Evolutionary conservation across 2,329 filamentous ascomycete genomes (phyloP).

Genomic region (Sclerotinia glacialis): DNA sequence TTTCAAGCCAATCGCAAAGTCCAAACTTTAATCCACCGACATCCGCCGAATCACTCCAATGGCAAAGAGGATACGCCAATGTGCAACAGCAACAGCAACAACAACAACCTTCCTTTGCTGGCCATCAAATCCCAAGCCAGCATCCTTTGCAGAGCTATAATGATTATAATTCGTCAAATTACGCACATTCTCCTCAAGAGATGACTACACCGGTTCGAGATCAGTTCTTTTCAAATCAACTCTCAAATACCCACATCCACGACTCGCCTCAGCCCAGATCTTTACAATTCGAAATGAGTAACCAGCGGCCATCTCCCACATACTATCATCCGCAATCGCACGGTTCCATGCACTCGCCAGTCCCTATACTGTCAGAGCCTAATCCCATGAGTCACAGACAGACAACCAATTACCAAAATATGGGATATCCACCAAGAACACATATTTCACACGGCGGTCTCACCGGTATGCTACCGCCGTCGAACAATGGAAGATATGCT

Average conservation of each 20-base stretch:
- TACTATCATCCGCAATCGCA: slow-evolving; percentile 17
- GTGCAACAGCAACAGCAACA: slow-evolving; percentile 10
- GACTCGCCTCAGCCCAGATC: slow-evolving; percentile 16
- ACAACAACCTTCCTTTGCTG: slow-evolving; percentile 12
- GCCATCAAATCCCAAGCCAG: slow-evolving; percentile 11
- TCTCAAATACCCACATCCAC: slow-evolving; percentile 18
- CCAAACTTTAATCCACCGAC: slow-evolving; percentile 12
- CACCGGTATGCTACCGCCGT: slow-evolving; percentile 13
- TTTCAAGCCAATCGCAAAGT: slow-evolving; percentile 10
- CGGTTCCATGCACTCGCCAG: slow-evolving; percentile 3
- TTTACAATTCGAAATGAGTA: slow-evolving; percentile 16
- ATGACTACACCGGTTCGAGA: slow-evolving; percentile 20
- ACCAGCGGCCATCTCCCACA: slow-evolving; percentile 11
- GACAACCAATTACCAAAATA: slow-evolving; percentile 4
- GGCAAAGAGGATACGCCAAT: slow-evolving; percentile 7
- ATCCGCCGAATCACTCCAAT: slow-evolving; percentile 4
- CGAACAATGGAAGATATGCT: not conserved
- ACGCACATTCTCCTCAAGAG: slow-evolving; percentile 20
- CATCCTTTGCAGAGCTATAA: slow-evolving; percentile 16
- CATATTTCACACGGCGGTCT: not conserved
- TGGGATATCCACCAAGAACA: slow-evolving; percentile 9
- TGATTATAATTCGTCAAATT: slow-evolving; percentile 20
- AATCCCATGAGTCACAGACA: slow-evolving; percentile 12
- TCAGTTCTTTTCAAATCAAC: slow-evolving; percentile 17
- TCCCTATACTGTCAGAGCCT: slow-evolving; percentile 7